Conservation (phyloP, 768 basidiomycete species). For the Agrocybe praecox region DNA sequence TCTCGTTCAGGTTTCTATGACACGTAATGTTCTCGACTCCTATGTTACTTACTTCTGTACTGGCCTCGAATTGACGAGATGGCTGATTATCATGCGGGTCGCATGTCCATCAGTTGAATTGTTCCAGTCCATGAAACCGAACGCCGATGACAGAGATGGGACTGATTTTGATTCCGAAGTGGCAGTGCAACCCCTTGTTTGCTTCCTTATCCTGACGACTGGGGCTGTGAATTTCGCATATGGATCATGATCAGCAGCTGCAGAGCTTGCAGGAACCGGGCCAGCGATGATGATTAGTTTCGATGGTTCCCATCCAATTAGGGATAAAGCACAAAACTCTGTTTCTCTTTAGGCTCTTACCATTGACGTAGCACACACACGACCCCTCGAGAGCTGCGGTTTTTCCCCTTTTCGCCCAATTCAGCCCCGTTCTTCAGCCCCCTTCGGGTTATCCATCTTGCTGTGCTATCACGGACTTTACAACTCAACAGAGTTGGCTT, state of each 20-base stretch:
- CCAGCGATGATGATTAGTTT: not conserved
- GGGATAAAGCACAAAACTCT: not conserved
- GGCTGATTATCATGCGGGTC: no score
- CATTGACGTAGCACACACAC: not conserved
- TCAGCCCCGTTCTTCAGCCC: not conserved
- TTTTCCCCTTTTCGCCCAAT: not conserved
- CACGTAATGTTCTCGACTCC: no score
- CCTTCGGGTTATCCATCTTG: no score
- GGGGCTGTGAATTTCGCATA: not conserved
- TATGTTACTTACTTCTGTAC: no score
- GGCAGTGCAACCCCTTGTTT: not conserved
- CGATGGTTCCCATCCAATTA: not conserved
- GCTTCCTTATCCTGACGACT: not conserved
- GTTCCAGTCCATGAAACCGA: no score
- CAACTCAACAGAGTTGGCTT: not conserved
- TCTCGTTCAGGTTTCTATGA: no score
- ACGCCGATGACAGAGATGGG: not conserved
- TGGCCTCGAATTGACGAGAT: no score
- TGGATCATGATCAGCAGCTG: not conserved
- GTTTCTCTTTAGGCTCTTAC: not conserved
- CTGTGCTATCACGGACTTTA: not conserved
- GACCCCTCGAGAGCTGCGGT: not conserved
- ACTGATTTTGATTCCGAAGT: not conserved
- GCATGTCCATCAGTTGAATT: no score
- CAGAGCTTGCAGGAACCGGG: not conserved